These are phyloP conservation scores for Fusarium hainanense DNA, from an alignment of 2,329 filamentous ascomycete genomes.

Conservation along the genomic window DNA sequence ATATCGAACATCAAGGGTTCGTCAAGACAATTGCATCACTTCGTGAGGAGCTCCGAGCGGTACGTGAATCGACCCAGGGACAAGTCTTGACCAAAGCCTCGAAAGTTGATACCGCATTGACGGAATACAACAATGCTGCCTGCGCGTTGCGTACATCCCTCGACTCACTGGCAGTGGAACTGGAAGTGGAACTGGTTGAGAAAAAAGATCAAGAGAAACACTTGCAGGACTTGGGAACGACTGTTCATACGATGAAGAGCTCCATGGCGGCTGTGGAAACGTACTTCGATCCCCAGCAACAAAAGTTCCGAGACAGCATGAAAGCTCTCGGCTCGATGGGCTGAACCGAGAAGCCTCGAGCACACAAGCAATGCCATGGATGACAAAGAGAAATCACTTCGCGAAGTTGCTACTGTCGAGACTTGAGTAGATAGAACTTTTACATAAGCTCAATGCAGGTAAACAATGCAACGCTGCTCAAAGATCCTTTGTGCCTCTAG, in stretches of 20 bases:
- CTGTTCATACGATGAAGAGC: background rate
- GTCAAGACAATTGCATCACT: background rate
- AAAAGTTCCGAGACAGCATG: background rate
- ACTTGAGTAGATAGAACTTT: background rate
- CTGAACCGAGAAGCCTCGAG: too few relatives aligned
- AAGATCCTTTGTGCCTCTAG: background rate
- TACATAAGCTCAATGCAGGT: background rate
- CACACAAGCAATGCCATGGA: too few relatives aligned
- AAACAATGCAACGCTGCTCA: too few relatives aligned
- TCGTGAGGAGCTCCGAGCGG: background rate
- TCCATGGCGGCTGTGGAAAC: background rate
- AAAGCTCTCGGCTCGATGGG: background rate
- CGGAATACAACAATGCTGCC: background rate
- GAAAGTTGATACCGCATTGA: background rate
- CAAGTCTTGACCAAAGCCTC: background rate
- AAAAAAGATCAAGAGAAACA: background rate
- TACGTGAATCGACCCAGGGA: background rate
- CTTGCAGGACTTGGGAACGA: background rate
- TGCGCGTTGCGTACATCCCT: background rate
- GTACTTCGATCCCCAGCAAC: background rate
- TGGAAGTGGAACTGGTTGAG: background rate
- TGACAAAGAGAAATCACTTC: background rate
- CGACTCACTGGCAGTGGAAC: background rate
- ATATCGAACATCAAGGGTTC: background rate
- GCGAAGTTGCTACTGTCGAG: background rate